phyloP scores from a whole-genome alignment of 495 filamentous ascomycete species.

The Penicillium steckii region DNA sequence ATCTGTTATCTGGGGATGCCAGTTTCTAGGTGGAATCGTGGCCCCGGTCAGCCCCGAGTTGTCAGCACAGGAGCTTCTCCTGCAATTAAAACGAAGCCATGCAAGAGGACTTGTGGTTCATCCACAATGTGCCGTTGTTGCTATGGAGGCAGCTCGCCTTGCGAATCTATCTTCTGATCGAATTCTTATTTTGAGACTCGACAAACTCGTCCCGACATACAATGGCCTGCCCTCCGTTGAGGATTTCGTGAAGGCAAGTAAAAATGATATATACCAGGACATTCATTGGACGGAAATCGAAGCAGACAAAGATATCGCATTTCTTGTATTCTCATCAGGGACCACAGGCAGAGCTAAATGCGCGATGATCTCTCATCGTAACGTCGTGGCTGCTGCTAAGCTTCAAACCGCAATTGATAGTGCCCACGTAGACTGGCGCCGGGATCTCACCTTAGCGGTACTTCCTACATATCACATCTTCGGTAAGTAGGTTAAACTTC shows the following conservation, averaged over 20 bases:
- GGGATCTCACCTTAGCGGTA: slow-evolving; percentile 58
- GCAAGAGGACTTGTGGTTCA: no score
- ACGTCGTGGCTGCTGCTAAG: slow-evolving; percentile 67
- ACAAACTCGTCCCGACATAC: no score
- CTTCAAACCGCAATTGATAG: slow-evolving; percentile 44
- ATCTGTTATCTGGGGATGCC: slow-evolving; percentile 67
- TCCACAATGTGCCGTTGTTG: no score
- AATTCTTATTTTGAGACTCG: no score
- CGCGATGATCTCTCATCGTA: slow-evolving; percentile 74
- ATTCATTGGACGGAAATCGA: slow-evolving; percentile 12
- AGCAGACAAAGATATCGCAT: slow-evolving; percentile 49
- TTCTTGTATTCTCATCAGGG: slow-evolving; percentile 73
- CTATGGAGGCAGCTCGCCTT: no score
- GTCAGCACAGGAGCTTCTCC: slow-evolving; percentile 64
- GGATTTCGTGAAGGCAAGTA: no score
- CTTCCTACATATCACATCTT: slow-evolving; percentile 75
- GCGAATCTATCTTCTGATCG: no score
- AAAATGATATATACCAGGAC: no score
- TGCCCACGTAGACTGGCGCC: no score
- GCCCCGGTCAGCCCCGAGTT: slow-evolving; percentile 83
- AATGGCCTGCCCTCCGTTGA: no score
- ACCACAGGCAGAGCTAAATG: slow-evolving; percentile 86
- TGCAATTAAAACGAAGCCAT: no score
- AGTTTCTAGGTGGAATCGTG: slow-evolving; percentile 72
- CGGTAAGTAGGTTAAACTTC: slow-evolving; percentile 35